Percentiles rank a stretch among this genome's conserved stretches.
These are phyloP conservation scores for Trichoderma orchidacearum DNA, from an alignment of 495 filamentous ascomycete species.

Conservation along the genomic window DNA sequence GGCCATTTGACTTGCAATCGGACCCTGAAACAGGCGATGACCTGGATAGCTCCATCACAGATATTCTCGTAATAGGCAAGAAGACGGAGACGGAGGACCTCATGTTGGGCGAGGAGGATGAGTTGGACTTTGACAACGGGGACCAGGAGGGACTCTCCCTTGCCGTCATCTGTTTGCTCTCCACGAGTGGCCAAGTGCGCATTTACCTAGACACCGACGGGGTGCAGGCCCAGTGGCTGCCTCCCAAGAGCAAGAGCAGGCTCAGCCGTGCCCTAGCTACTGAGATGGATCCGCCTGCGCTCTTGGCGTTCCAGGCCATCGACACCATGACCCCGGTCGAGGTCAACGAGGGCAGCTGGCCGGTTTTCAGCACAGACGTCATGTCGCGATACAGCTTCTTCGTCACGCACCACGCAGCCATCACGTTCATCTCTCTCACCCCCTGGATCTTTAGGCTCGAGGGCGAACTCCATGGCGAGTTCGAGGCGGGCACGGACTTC, in stretches of 20 bases:
- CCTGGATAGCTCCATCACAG: constrained; percentile 45
- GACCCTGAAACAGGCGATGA: constrained; percentile 52
- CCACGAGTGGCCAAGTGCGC: constrained; percentile 57
- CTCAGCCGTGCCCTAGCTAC: constrained; percentile 14
- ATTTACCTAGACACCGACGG: constrained; percentile 70
- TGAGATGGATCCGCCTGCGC: constrained; percentile 13
- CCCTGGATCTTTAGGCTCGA: constrained; percentile 69
- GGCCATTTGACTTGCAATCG: constrained; percentile 62
- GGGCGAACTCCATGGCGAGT: constrained; percentile 53
- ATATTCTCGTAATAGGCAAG: constrained; percentile 39
- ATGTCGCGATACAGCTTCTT: constrained; percentile 67
- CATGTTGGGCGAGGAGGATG: constrained; percentile 47
- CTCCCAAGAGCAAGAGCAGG: constrained; percentile 35
- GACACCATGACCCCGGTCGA: constrained; percentile 44
- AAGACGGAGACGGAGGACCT: constrained; percentile 42
- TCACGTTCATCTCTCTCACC: constrained; percentile 55
- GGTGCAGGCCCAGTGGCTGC: constrained; percentile 76
- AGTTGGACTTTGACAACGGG: constrained; percentile 35
- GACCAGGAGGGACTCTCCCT: constrained; percentile 55
- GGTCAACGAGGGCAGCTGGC: constrained; percentile 43
- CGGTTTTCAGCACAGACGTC: constrained; percentile 59
- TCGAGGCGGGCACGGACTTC: constrained; percentile 54
- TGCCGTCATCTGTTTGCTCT: constrained; percentile 61
- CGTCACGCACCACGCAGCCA: constrained; percentile 56
- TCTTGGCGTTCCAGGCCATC: constrained; percentile 41